Base-by-base conservation (phyloP, 306 rosid genomes). In the Hippophae tibetana region DNA sequence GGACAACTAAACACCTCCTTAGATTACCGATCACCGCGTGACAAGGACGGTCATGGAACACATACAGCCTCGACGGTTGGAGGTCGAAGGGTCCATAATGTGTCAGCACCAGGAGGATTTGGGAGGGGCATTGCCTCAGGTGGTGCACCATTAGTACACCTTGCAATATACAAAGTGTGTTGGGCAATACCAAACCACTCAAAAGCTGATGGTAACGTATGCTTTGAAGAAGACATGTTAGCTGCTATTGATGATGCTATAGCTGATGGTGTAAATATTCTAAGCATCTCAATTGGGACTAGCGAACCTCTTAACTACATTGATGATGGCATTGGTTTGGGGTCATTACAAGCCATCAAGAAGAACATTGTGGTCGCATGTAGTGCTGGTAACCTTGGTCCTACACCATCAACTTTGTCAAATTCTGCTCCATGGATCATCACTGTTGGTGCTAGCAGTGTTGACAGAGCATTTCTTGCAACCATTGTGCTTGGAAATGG, bases 241-340 rank as follows among this genome's bases (percentile, higher is more conserved):
- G 90, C 88, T 1, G 99, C 99, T 7, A 79, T 92, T 41, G 99
- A 92, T 55, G 99, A 92, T 47, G 99, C 96, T 44, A 82, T 92
- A 23, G 80, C 58, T 11, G 99, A 92, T 38, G 96, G 96, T 5
- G 96, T 88, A 47, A 59, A 92, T 50, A 83, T 88, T 8, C 46
- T 92, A 1, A 92, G 89, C 68, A 44, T 87, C 45, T 92, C 99
- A 0, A 83, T 92, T 7, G 99, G 90, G 9, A 78, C 60, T 3
- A 3, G 8, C 0, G 3, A 3, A 0, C 93, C 96, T 3, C 1
- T 76, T 2, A 9, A 79, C 47, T 92, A 81, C 55, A 57, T 60
- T 1, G 64, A 82, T 0, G 99, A 92, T 43, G 78, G 77, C 5
- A 80, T 92, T 57, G 87, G 93, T 5, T 54, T 60, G 26, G 93